Conservation (phyloP, 1,139 yeast genomes). For the Hansenula lynferdii region DNA sequence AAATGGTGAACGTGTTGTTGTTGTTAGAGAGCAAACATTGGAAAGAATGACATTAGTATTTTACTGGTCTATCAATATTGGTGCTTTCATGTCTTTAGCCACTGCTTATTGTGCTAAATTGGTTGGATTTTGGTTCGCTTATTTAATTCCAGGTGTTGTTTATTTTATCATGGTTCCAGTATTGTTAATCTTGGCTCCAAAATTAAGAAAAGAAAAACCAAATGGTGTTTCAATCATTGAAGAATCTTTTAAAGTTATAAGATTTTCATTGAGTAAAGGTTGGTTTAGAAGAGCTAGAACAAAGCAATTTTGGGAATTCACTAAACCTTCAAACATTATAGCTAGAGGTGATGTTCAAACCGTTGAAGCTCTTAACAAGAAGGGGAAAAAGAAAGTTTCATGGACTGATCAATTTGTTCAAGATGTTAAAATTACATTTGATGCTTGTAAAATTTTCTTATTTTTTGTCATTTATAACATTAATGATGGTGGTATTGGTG, state of each 20-base stretch:
- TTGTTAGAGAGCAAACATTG: constrained; percentile 67
- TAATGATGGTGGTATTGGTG: constrained; percentile 58
- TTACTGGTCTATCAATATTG: constrained; percentile 73
- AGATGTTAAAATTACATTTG: constrained; percentile 50
- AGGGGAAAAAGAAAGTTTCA: constrained; percentile 32
- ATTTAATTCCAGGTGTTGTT: constrained; percentile 46
- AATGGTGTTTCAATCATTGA: constrained; percentile 45
- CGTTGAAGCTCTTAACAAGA: constrained; percentile 14
- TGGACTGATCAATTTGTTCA: constrained; percentile 48
- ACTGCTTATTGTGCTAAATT: constrained; percentile 63
- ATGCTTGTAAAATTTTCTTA: constrained; percentile 53
- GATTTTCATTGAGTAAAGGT: constrained; percentile 34
- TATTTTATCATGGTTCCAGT: constrained; percentile 42
- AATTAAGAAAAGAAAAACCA: constrained; percentile 29
- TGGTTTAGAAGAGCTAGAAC: constrained; percentile 32
- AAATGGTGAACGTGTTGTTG: constrained; percentile 59
- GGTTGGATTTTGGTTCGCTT: constrained; percentile 73
- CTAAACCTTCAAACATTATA: constrained; percentile 42
- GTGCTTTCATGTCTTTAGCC: constrained; percentile 70
- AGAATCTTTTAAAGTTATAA: constrained; percentile 34
- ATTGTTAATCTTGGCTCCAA: constrained; percentile 32
- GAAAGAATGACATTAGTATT: constrained; percentile 71
- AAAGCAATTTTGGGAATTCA: constrained; percentile 44
- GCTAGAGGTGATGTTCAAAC: constrained; percentile 1
- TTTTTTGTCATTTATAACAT: constrained; percentile 57